Percentiles rank a stretch among this genome's conserved stretches.
phyloP scores from a whole-genome alignment of 768 basidiomycete species.

The Boletus sensibilis region DNA sequence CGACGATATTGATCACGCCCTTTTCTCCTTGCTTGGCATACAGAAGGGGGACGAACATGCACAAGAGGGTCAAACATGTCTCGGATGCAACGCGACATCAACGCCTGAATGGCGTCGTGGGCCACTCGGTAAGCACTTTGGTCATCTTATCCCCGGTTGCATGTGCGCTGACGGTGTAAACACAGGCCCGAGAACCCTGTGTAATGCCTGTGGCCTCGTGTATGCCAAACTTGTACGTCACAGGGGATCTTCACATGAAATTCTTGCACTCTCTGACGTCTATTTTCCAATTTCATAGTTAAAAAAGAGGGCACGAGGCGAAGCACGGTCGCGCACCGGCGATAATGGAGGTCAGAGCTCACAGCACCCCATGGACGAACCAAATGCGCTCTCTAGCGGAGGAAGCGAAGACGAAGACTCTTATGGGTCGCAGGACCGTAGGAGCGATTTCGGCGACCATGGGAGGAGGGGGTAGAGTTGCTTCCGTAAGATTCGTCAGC shows the following conservation, averaged over 20 bases:
- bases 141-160: constrained; percentile 24
- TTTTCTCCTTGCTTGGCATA: constrained; percentile 8
- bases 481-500: constrained; percentile 22
- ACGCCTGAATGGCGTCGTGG: constrained; percentile 88
- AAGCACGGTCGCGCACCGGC: constrained; percentile 25
- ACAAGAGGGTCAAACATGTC: constrained; percentile 69
- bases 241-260: constrained; percentile 21
- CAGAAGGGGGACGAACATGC: constrained; percentile 43
- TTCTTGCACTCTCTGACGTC: constrained; percentile 22
- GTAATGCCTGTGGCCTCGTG: constrained; percentile 84
- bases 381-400: constrained; percentile 26
- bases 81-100: constrained; percentile 79
- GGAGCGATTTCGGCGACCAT: constrained; percentile 36
- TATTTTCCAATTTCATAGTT: constrained; percentile 22
- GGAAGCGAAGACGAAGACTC: constrained; percentile 36
- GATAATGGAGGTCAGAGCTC: constrained; percentile 32
- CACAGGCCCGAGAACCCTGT: constrained; percentile 76
- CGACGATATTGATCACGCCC: constrained; percentile 32
- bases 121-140: constrained; percentile 61
- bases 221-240: constrained; percentile 79
- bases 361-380: constrained; percentile 30
- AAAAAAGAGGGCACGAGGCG: constrained; percentile 37
- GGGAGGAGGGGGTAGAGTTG: constrained; percentile 31
- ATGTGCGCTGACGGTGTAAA: constrained; percentile 27
- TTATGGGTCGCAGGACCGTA: constrained; percentile 35